Evolutionary conservation across 805 yeast genomes (phyloP), one percentile per base, ranked within the genome.

Genomic region (Phaffomyces thermotolerans): DNA sequence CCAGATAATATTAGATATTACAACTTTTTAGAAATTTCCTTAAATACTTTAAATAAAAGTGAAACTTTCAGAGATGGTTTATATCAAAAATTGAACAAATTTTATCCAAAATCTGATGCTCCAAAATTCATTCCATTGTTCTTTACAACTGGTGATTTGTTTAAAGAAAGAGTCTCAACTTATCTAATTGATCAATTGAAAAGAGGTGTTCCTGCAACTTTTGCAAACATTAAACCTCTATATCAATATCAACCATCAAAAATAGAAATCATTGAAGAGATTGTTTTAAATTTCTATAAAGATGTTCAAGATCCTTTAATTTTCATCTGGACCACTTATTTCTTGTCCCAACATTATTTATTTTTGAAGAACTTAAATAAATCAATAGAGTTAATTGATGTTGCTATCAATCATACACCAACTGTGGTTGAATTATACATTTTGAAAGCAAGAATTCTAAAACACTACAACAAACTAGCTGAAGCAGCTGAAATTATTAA

Each of bases 171-270:
- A 42, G 79, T 76, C 7, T 53, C 64, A 27, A 60, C 61, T 3
- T 93, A 89, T 59, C 63, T 90, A 37, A 46, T 73, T 6, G 62
- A 70, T 4, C 85, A 82, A 57, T 73, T 93, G 54, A 66, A 73
- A 49, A 75, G 88, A 44, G 95, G 95, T 34, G 93, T 89, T 30
- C 98, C 98, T 5, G 85, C 96, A 1, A 75, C 93, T 5, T 93
- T 90, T 65, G 83, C 83, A 43, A 83, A 86, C 53, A 78, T 93
- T 40, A 89, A 90, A 64, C 85, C 95, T 1, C 69, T 89, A 50
- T 87, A 86, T 65, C 72, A 68, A 43, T 15, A 15, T n/a, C 74
- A 69, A 40, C 27, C 46, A 4, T 8, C 36, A 7, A 63, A 72
- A 52, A 44, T 53, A 31, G 48, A 52, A 9, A 68, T 59, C 39